A percentile compares a stretch with the other conserved stretches of the same genome.
phyloP scores from a whole-genome alignment of 2,329 filamentous ascomycete genomes.

The Penicillium sp. region DNA sequence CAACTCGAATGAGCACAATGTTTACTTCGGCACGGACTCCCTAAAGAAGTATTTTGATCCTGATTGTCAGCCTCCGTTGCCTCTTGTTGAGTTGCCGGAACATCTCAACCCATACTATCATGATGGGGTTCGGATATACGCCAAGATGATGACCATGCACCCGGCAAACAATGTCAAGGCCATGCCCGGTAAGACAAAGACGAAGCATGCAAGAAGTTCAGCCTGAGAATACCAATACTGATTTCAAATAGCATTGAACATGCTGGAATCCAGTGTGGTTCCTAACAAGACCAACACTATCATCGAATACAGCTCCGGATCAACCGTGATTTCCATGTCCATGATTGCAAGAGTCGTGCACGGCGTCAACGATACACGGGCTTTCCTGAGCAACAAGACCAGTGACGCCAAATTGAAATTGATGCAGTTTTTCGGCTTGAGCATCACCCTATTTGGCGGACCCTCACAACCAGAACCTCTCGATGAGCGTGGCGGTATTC shows the following conservation, averaged over 20 bases:
- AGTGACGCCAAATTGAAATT: slow-evolving; percentile 54
- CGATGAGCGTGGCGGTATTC: slow-evolving; percentile 57
- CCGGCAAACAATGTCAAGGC: slow-evolving; percentile 67
- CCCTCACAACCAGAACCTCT: slow-evolving; percentile 59
- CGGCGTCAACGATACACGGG: slow-evolving; percentile 53
- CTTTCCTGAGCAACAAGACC: slow-evolving; percentile 62
- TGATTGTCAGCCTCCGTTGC: slow-evolving; percentile 58
- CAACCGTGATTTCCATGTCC: slow-evolving; percentile 62
- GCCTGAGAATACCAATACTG: neutral
- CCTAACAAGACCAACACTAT: slow-evolving; percentile 52
- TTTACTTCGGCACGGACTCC: slow-evolving; percentile 60
- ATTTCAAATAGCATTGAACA: slow-evolving; percentile 47
- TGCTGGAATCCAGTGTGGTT: slow-evolving; percentile 47
- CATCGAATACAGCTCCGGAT: slow-evolving; percentile 63
- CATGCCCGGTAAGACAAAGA: slow-evolving; percentile 47
- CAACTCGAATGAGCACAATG: slow-evolving; percentile 48
- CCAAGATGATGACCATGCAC: slow-evolving; percentile 67
- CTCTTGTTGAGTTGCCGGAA: slow-evolving; percentile 62
- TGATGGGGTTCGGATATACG: slow-evolving; percentile 64
- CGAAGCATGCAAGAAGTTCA: neutral
- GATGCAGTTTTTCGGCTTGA: slow-evolving; percentile 61
- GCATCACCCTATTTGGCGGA: slow-evolving; percentile 60
- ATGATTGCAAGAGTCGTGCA: slow-evolving; percentile 56
- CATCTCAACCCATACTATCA: slow-evolving; percentile 58
- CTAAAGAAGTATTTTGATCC: slow-evolving; percentile 62